Evolutionary conservation across 2,329 filamentous ascomycete species (phyloP).

Genomic region (Pezicula carpinea): DNA sequence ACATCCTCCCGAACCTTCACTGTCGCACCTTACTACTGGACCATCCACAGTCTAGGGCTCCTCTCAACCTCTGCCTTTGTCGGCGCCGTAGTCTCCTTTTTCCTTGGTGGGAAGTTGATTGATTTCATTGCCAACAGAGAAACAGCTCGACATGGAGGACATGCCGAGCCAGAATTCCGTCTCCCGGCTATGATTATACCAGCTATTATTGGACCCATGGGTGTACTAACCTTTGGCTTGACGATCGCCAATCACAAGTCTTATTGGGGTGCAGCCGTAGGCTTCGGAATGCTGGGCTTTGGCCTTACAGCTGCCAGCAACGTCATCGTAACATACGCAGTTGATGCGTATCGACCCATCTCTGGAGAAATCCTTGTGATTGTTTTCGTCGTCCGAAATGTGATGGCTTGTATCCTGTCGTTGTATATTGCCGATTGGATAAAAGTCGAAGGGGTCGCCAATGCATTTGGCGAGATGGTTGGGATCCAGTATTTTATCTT

Average conservation of each 20-base stretch:
- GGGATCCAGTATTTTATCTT: conserved; percentile 10
- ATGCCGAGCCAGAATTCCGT: conserved; percentile 21
- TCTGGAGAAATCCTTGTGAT: conserved; percentile 27
- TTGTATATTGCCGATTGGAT: conserved; percentile 25
- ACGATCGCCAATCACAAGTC: conserved; percentile 15
- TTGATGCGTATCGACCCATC: conserved; percentile 25
- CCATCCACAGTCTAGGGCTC: conserved; percentile 7
- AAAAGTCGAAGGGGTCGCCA: conserved; percentile 13
- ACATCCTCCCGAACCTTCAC: conserved; percentile 9
- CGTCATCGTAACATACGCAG: conserved; percentile 25
- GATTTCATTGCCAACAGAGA: conserved; percentile 22
- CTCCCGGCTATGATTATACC: conserved; percentile 24
- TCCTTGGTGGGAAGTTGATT: conserved; percentile 24
- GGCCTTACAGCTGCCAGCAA: conserved; percentile 27
- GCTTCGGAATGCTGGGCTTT: conserved; percentile 28
- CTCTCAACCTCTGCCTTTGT: conserved; percentile 10
- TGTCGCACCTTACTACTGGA: conserved; percentile 9
- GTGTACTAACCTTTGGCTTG: conserved; percentile 25
- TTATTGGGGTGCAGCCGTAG: conserved; percentile 11
- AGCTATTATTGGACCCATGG: conserved; percentile 23
- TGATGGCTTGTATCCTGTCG: conserved; percentile 25
- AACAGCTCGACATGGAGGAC: conserved; percentile 7
- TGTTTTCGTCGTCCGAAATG: conserved; percentile 28
- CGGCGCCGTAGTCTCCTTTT: conserved; percentile 9
- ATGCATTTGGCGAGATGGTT: conserved; percentile 26